Evolutionary conservation across 768 basidiomycete species (phyloP), one percentile per base, ranked within the genome.

Genomic region (Leccinum pellstonianum): DNA sequence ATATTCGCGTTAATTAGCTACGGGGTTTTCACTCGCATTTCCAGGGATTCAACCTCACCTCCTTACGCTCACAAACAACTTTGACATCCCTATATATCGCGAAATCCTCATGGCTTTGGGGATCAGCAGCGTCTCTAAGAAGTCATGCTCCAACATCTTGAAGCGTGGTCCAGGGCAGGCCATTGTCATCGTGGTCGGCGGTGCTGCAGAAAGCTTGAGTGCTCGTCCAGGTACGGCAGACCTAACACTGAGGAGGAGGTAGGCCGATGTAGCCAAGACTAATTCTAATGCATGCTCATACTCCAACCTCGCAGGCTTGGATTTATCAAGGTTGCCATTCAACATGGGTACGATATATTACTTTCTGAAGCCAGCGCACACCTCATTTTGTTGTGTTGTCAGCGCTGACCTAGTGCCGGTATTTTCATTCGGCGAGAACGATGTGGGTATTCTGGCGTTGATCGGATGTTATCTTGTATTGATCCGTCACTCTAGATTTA

Each of bases 341-440:
- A 90, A 59, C 85, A 94, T 69, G 93, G 92, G 91, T 92, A 60
- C 10, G 83, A 60, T 41, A 49, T 17, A 48, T 54, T 11, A 29
- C 55, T 62, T 15, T 4, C 11, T 3, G 21, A 4, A 54, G 25
- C 8, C 23, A 21, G n/a, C n/a, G 23, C n/a, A 41, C 53, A 43
- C 31, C 14, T 53, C 57, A 59, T 48, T 35, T 61, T 25, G 55
- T 58, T 52, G 33, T 50, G 38, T 14, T 55, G 23, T 14, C 64
- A 95, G 94, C 56, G 97, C 97, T 41, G 93, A 95, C 68, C 80
- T 99, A 11, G 97, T 99, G 0, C 97, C 97, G 0, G 95, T 98
- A 3, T 98, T 99, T 70, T 95, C 93, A 5, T 99, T 99, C 66
- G 97, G 97, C 12, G 97, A 99, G 79, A 98, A 98, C 71, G 97